A percentile compares a stretch with the other conserved stretches of the same genome.
Conservation (phyloP, 78 protist species). For the Diacronema lutheri region DNA sequence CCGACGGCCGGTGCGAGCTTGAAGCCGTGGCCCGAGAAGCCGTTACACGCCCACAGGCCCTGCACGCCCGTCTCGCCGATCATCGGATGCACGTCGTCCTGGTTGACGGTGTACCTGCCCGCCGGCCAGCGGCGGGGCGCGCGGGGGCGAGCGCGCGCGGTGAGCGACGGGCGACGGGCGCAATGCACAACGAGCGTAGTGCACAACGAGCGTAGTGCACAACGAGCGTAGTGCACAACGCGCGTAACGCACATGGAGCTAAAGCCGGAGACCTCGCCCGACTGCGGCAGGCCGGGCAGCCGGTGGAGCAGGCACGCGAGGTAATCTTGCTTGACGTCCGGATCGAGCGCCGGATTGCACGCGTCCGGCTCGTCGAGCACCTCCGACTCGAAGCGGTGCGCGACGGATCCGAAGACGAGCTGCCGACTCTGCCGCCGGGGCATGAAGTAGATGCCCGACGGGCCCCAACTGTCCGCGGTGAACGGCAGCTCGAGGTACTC, state of each 20-base stretch:
- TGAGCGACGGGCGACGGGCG: too few species aligned
- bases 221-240: too few species aligned
- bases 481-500: background rate
- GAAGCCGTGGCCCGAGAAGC: slow-evolving; percentile 40
- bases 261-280: slow-evolving; percentile 11
- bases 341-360: background rate
- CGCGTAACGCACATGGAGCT: too few species aligned
- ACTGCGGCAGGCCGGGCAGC: slow-evolving; percentile 9
- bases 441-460: slow-evolving; percentile 30
- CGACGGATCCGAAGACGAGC: slow-evolving; percentile 28
- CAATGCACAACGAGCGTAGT: too few species aligned
- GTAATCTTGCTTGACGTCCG: slow-evolving; percentile 15
- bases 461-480: slow-evolving; percentile 8
- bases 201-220: too few species aligned
- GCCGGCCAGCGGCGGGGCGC: too few species aligned
- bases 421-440: slow-evolving; percentile 4
- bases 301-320: slow-evolving; percentile 11
- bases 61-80: slow-evolving; percentile 1
- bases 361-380: slow-evolving; percentile 19
- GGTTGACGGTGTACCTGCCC: slow-evolving; percentile 17
- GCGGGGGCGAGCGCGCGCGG: too few species aligned
- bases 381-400: slow-evolving; percentile 24
- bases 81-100: slow-evolving; percentile 33
- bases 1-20: slow-evolving; percentile 30
- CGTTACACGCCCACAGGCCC: slow-evolving; percentile 28